These are phyloP conservation scores for Wickerhamiella musiphila DNA, from an alignment of 805 yeast species.

Conservation along the genomic window DNA sequence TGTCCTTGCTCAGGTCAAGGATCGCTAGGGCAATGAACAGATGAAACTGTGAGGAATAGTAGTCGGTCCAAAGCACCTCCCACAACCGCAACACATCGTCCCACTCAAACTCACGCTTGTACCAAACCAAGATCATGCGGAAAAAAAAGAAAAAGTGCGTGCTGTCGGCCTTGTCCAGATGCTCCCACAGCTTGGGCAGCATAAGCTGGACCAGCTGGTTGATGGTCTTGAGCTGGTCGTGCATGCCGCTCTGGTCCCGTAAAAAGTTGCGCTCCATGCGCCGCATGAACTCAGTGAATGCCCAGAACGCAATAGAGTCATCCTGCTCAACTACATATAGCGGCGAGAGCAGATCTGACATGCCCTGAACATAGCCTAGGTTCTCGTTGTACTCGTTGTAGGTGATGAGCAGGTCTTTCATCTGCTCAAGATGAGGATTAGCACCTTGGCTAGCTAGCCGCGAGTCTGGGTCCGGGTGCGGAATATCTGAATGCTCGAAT, in stretches of 20 bases:
- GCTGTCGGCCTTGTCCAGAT: constrained; percentile 74
- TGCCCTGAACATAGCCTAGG: constrained; percentile 93
- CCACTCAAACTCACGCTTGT: constrained; percentile 76
- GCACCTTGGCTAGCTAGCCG: constrained; percentile 48
- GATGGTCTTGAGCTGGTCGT: constrained; percentile 65
- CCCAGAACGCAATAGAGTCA: constrained; percentile 74
- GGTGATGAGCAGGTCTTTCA: constrained; percentile 68
- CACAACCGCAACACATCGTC: constrained; percentile 63
- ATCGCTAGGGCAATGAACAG: constrained; percentile 75
- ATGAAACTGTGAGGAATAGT: constrained; percentile 71
- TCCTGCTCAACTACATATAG: constrained; percentile 46
- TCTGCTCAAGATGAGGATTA: constrained; percentile 55
- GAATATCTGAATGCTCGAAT: constrained; percentile 32
- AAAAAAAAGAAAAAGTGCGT: constrained; percentile 84
- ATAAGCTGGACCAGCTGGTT: constrained; percentile 77
- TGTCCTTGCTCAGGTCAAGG: constrained; percentile 69
- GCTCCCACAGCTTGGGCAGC: constrained; percentile 71
- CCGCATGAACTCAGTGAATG: constrained; percentile 75
- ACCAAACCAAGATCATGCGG: constrained; percentile 91
- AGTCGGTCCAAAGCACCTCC: constrained; percentile 88
- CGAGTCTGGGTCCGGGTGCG: constrained; percentile 27
- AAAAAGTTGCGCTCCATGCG: constrained; percentile 89
- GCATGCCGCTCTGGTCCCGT: constrained; percentile 86
- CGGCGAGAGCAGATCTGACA: constrained; percentile 87
- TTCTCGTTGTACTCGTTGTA: constrained; percentile 71